phyloP scores from a whole-genome alignment of 805 yeast species.

The Ogataea methanolica region DNA sequence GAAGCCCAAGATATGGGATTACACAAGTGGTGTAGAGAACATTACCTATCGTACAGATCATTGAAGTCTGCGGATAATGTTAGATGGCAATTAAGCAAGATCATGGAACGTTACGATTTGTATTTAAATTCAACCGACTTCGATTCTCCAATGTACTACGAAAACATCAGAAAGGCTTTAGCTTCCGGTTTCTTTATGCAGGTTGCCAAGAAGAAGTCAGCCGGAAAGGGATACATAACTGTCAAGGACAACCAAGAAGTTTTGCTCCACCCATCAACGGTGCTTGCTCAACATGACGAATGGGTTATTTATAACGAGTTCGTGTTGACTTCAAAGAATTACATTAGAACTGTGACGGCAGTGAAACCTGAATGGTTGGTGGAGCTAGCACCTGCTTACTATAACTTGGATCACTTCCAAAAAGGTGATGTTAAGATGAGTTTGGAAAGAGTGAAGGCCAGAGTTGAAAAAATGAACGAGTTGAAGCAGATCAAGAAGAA shows the following conservation, averaged over 20 bases:
- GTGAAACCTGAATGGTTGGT: slow-evolving; percentile 91
- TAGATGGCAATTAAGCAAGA: slow-evolving; percentile 71
- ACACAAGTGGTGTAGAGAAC: slow-evolving; percentile 87
- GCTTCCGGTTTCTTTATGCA: slow-evolving; percentile 98
- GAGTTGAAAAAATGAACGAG: slow-evolving; percentile 41
- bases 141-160: slow-evolving; percentile 62
- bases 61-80: slow-evolving; percentile 83
- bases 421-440: slow-evolving; percentile 71
- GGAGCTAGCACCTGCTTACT: slow-evolving; percentile 72
- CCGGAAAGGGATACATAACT: slow-evolving; percentile 79
- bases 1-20: slow-evolving; percentile 64
- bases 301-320: slow-evolving; percentile 96
- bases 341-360: slow-evolving; percentile 88
- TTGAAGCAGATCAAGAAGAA: slow-evolving; percentile 9
- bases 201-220: slow-evolving; percentile 87
- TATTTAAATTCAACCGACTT: slow-evolving; percentile 65
- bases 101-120: slow-evolving; percentile 79
- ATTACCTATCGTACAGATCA: slow-evolving; percentile 80
- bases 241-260: slow-evolving; percentile 97
- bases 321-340: slow-evolving; percentile 88
- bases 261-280: slow-evolving; percentile 88
- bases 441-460: slow-evolving; percentile 53
- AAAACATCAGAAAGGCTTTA: slow-evolving; percentile 79
- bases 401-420: slow-evolving; percentile 55
- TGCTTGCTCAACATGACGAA: slow-evolving; percentile 80